Evolutionary conservation across 768 basidiomycete genomes (phyloP).

Genomic region (Tylopilus cervinicoccineus): DNA sequence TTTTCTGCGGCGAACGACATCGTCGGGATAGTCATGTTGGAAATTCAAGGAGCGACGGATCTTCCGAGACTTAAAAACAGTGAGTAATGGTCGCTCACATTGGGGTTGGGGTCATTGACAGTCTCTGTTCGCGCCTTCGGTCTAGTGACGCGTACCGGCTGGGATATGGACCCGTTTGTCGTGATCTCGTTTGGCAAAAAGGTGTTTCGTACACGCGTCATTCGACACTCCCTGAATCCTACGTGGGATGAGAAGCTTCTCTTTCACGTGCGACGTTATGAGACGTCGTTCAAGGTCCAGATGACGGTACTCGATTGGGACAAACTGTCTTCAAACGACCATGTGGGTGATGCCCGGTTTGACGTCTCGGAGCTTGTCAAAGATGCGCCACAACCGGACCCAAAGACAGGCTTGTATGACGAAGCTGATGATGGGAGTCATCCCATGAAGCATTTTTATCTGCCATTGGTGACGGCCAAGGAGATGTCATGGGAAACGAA

Average conservation of each 20-base stretch:
- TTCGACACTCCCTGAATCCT: slow-evolving; percentile 82
- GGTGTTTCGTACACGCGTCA: slow-evolving; percentile 88
- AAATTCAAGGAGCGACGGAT: slow-evolving; percentile 81
- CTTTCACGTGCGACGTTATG: slow-evolving; percentile 90
- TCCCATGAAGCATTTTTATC: slow-evolving; percentile 68
- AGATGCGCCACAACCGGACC: slow-evolving; percentile 61
- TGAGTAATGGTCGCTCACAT: slow-evolving; percentile 37
- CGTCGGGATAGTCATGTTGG: slow-evolving; percentile 91
- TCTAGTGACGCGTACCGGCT: slow-evolving; percentile 78
- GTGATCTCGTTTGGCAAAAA: slow-evolving; percentile 97
- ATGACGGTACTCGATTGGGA: slow-evolving; percentile 95
- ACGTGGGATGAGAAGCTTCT: slow-evolving; percentile 93
- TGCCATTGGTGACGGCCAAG: slow-evolving; percentile 59
- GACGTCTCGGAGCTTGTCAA: slow-evolving; percentile 68
- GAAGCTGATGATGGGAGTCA: slow-evolving; percentile 36
- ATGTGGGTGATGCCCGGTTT: slow-evolving; percentile 75
- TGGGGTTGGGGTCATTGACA: not conserved
- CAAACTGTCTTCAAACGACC: slow-evolving; percentile 85
- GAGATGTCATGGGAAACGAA: slow-evolving; percentile 69
- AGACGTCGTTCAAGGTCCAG: slow-evolving; percentile 72
- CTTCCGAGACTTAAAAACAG: slow-evolving; percentile 85
- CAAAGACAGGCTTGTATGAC: slow-evolving; percentile 43
- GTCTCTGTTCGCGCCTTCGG: not conserved
- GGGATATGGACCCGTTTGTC: slow-evolving; percentile 98
- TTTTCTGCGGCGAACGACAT: slow-evolving; percentile 76